Conservation (phyloP, 352 stramenopile genomes). For the Phytopythium kandeliae region DNA sequence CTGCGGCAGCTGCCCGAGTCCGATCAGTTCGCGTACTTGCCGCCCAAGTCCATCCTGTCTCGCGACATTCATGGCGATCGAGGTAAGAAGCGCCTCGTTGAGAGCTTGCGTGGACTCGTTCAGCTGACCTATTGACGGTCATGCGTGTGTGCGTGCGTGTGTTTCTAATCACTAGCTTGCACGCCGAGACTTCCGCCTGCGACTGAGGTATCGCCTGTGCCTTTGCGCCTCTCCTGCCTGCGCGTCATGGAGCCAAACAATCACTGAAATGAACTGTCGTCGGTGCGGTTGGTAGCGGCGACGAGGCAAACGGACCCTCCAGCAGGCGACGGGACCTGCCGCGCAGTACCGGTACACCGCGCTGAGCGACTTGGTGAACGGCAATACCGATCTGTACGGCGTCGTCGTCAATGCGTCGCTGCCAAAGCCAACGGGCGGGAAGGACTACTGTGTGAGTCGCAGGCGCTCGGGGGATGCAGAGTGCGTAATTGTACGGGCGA, state of each 20-base stretch:
- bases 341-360: constrained; percentile 55
- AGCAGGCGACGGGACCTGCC: constrained; percentile 14
- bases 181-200: neutral
- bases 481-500: too few species aligned
- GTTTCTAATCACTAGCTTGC: neutral
- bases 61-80: constrained; percentile 28
- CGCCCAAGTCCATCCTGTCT: constrained; percentile 29
- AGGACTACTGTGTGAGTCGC: constrained; percentile 60
- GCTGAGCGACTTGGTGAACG: constrained; percentile 47
- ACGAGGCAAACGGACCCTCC: constrained; percentile 47
- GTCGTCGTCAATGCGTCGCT: constrained; percentile 72
- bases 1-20: constrained; percentile 38
- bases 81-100: too few species aligned
- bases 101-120: too few species aligned
- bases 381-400: constrained; percentile 57
- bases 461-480: constrained; percentile 5
- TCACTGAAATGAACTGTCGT: too few species aligned
- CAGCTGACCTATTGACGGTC: too few species aligned
- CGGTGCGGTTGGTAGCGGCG: constrained; percentile 1
- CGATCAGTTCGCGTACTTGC: constrained; percentile 55
- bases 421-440: constrained; percentile 49
- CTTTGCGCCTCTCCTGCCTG: neutral
- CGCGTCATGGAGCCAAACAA: too few species aligned
- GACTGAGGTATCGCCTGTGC: neutral
- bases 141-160: too few species aligned